Evolutionary conservation across 2,329 filamentous ascomycete genomes (phyloP).

Genomic region (Calonectria honghensis): DNA sequence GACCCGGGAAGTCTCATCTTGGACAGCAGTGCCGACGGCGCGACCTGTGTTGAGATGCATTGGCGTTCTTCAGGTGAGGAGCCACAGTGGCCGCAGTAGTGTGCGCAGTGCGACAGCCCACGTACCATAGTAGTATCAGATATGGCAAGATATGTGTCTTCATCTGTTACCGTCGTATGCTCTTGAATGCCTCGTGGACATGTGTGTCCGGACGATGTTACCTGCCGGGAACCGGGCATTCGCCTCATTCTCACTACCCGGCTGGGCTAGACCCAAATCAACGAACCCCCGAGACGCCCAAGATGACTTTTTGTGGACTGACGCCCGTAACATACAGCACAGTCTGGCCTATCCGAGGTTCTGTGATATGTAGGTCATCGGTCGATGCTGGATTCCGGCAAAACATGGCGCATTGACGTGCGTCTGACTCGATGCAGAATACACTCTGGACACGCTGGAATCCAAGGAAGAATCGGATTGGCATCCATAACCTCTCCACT

Average conservation of each 20-base stretch:
- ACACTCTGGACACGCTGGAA: slow-evolving; percentile 17
- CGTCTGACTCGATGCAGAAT: slow-evolving; percentile 25
- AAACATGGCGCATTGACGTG: slow-evolving; percentile 31
- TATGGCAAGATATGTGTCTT: slow-evolving; percentile 31
- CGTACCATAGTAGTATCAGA: slow-evolving; percentile 38
- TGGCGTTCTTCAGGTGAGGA: slow-evolving; percentile 24
- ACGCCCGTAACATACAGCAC: slow-evolving; percentile 18
- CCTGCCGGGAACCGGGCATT: slow-evolving; percentile 25
- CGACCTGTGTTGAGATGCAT: slow-evolving; percentile 17
- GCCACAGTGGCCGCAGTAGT: slow-evolving; percentile 37
- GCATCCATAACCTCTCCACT: slow-evolving; percentile 37
- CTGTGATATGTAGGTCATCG: slow-evolving; percentile 36
- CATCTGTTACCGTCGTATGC: slow-evolving; percentile 18
- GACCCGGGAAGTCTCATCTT: slow-evolving; percentile 6
- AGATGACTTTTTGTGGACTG: not conserved
- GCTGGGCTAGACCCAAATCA: slow-evolving; percentile 1
- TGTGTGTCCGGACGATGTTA: slow-evolving; percentile 31
- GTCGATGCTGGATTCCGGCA: slow-evolving; percentile 28
- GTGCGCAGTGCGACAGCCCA: slow-evolving; percentile 33
- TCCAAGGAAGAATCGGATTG: slow-evolving; percentile 22
- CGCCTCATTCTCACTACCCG: slow-evolving; percentile 15
- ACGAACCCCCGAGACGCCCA: slow-evolving; percentile 9
- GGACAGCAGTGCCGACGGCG: not conserved
- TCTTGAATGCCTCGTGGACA: slow-evolving; percentile 28
- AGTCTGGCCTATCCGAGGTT: slow-evolving; percentile 22